A percentile compares a stretch with the other conserved stretches of the same genome.
These are phyloP conservation scores for Flagelloscypha sp. DNA, from an alignment of 768 basidiomycete genomes.

Conservation along the genomic window DNA sequence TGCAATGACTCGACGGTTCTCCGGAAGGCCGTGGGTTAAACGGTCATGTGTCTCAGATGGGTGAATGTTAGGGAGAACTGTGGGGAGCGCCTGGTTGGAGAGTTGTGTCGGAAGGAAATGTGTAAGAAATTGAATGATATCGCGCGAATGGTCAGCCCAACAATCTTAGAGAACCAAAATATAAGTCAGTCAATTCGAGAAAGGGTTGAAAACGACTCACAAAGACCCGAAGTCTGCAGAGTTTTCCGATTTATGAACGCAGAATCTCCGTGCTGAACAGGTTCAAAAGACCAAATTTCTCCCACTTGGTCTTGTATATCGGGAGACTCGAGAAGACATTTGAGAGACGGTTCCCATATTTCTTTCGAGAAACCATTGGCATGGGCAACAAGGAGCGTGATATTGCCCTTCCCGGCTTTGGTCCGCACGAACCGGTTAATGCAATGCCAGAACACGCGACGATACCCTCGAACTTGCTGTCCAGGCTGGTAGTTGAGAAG, in stretches of 20 bases:
- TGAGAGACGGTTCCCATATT: conserved; percentile 72
- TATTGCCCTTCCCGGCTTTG: conserved; percentile 28
- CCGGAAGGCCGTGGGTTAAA: conserved; percentile 35
- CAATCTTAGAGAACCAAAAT: conserved; percentile 44
- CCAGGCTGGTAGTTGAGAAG: too few relatives aligned
- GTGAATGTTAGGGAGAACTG: conserved; percentile 44
- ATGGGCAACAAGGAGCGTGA: conserved; percentile 73
- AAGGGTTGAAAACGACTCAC: conserved; percentile 28
- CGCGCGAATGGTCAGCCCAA: conserved; percentile 72
- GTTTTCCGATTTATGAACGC: conserved; percentile 55
- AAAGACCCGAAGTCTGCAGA: conserved; percentile 54
- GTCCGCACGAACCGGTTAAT: conserved; percentile 60
- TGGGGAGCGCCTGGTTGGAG: conserved; percentile 33
- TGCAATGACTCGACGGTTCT: conserved; percentile 52
- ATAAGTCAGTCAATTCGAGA: conserved; percentile 2
- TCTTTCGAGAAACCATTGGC: conserved; percentile 89
- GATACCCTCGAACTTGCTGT: too few relatives aligned
- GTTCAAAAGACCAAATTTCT: conserved; percentile 79
- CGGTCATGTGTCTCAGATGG: conserved; percentile 33
- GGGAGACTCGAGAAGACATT: conserved; percentile 37
- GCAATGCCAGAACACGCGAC: conserved; percentile 64
- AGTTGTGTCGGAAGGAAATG: conserved; percentile 50
- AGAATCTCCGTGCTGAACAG: conserved; percentile 82
- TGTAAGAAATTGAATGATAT: conserved; percentile 68
- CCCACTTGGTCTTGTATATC: conserved; percentile 37